A percentile compares a stretch with the other conserved stretches of the same genome.
These are phyloP conservation scores for Eucalyptus coolabah DNA, from an alignment of 345 rosid genomes.

Conservation along the genomic window DNA sequence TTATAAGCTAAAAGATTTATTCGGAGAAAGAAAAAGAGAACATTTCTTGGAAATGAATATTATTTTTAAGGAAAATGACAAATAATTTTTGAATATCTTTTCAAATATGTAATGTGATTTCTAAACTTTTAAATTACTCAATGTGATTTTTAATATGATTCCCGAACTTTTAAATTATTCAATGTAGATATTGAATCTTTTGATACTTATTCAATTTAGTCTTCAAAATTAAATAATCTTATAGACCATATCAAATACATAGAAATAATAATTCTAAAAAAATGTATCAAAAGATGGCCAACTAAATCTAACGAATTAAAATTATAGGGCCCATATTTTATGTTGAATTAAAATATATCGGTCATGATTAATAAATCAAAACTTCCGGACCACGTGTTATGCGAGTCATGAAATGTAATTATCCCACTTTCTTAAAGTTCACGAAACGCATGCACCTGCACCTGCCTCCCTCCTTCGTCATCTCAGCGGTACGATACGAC, in stretches of 20 bases:
- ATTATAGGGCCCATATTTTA: accelerated
- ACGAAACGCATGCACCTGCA: not conserved
- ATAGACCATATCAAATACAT: accelerated
- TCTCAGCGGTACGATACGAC: not conserved
- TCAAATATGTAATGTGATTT: accelerated
- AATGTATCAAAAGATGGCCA: too few relatives aligned
- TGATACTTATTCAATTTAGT: accelerated
- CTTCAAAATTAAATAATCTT: accelerated
- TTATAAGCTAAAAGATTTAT: not conserved
- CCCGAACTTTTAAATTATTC: accelerated
- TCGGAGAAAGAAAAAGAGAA: not conserved
- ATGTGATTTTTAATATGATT: accelerated
- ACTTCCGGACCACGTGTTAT: accelerated
- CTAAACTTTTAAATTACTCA: accelerated
- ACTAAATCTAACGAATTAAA: too few relatives aligned
- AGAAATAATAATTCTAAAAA: too few relatives aligned
- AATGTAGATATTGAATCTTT: accelerated
- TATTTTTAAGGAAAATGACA: accelerated
- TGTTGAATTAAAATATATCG: too few relatives aligned
- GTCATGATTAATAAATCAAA: too few relatives aligned
- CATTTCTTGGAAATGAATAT: not conserved
- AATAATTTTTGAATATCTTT: accelerated
- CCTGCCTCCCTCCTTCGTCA: not conserved
- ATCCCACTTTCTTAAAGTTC: not conserved
- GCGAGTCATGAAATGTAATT: too few relatives aligned